phyloP scores from a whole-genome alignment of 306 rosid genomes.

The Pachyrhizus erosus region DNA sequence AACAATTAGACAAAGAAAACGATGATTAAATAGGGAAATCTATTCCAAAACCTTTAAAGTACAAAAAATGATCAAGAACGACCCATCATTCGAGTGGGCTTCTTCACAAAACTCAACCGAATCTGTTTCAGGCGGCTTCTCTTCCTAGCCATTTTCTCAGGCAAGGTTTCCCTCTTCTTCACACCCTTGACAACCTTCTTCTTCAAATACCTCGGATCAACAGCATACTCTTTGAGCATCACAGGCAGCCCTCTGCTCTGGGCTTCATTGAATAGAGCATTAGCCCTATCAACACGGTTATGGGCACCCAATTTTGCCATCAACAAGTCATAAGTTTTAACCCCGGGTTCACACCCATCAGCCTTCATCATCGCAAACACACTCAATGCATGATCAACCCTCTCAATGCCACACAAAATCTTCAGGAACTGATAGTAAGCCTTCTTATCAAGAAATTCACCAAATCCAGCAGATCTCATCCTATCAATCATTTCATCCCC shows the following conservation, averaged over 20 bases:
- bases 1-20: slow-evolving; percentile 38
- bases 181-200: slow-evolving; percentile 56
- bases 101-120: slow-evolving; percentile 81
- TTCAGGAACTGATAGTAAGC: slow-evolving; percentile 66
- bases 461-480: slow-evolving; percentile 71
- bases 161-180: slow-evolving; percentile 80
- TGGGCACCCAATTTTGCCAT: slow-evolving; percentile 71
- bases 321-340: slow-evolving; percentile 69
- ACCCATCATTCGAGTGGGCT: slow-evolving; percentile 58
- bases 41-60: slow-evolving; percentile 33
- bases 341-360: slow-evolving; percentile 75
- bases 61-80: slow-evolving; percentile 47
- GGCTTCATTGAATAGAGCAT: slow-evolving; percentile 70
- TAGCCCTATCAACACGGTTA: slow-evolving; percentile 67
- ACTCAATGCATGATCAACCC: slow-evolving; percentile 75
- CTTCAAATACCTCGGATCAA: slow-evolving; percentile 58
- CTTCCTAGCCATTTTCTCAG: slow-evolving; percentile 92
- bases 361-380: slow-evolving; percentile 80
- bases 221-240: slow-evolving; percentile 57
- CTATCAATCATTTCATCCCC: slow-evolving; percentile 91
- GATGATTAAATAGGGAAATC: slow-evolving; percentile 27
- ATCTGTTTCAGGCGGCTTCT: slow-evolving; percentile 86
- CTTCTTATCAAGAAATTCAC: slow-evolving; percentile 64
- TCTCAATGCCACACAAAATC: slow-evolving; percentile 84
- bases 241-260: slow-evolving; percentile 47